A percentile compares a stretch with the other conserved stretches of the same genome.
Evolutionary conservation across 306 rosid species (phyloP).

Genomic region (Begonia peltatifolia): DNA sequence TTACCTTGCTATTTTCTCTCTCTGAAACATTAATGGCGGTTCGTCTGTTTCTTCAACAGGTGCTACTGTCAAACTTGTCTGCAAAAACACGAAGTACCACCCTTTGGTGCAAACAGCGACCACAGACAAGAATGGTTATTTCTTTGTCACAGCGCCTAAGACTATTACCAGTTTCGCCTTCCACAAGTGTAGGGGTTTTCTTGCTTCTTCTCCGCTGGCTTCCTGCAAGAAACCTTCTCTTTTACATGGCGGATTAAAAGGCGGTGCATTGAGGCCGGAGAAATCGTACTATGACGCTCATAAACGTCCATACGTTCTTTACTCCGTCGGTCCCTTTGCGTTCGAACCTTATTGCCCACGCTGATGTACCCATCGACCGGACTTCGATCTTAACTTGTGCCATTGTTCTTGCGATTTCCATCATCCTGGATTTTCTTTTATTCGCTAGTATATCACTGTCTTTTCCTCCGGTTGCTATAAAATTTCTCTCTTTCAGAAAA

Average conservation of each 20-base stretch:
- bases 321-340: constrained; percentile 64
- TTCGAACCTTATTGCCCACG: constrained; percentile 54
- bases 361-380: background rate
- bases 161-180: constrained; percentile 47
- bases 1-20: too few species aligned
- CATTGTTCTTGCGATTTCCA: background rate
- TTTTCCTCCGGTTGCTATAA: too few species aligned
- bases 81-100: constrained; percentile 50
- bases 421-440: too few species aligned
- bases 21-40: too few species aligned
- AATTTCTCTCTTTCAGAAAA: too few species aligned
- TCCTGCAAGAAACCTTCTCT: constrained; percentile 30
- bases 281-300: constrained; percentile 22
- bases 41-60: constrained; percentile 17
- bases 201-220: constrained; percentile 32
- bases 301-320: constrained; percentile 40
- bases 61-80: constrained; percentile 48
- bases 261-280: constrained; percentile 33
- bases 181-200: constrained; percentile 44
- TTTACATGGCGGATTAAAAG: constrained; percentile 44
- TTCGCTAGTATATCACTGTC: too few species aligned
- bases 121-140: constrained; percentile 70
- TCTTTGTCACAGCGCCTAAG: constrained; percentile 53
- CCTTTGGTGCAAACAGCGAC: constrained; percentile 12
- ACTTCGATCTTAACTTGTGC: background rate